Evolutionary conservation across 2,329 filamentous ascomycete species (phyloP).

Genomic region (Aureobasidium sp.): DNA sequence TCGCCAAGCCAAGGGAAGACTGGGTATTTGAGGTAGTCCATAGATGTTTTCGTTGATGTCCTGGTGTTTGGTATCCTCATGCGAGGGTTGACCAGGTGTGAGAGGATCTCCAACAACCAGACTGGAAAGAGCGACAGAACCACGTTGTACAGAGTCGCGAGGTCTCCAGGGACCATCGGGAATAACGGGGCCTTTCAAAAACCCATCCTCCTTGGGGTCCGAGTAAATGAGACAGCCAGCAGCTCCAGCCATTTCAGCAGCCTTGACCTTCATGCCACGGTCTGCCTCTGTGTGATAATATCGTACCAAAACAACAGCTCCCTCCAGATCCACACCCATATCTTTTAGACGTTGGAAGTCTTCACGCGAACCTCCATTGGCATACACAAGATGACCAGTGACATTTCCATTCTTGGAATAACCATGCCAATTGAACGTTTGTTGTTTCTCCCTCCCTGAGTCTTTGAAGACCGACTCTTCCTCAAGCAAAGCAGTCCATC

Average conservation of each 20-base stretch:
- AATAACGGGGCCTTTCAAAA: slow-evolving; percentile 60
- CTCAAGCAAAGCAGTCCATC: slow-evolving; percentile 75
- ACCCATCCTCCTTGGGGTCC: slow-evolving; percentile 79
- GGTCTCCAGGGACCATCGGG: slow-evolving; percentile 76
- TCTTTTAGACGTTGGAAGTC: slow-evolving; percentile 71
- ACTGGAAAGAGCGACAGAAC: slow-evolving; percentile 68
- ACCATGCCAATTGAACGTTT: slow-evolving; percentile 78
- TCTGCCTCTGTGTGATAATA: slow-evolving; percentile 69
- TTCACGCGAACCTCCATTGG: slow-evolving; percentile 77
- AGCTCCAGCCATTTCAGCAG: slow-evolving; percentile 78
- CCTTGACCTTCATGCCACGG: slow-evolving; percentile 74
- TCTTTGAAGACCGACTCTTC: slow-evolving; percentile 65
- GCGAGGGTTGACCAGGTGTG: slow-evolving; percentile 77
- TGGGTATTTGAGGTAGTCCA: slow-evolving; percentile 75
- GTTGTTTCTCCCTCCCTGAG: slow-evolving; percentile 43
- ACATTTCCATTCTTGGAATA: slow-evolving; percentile 82
- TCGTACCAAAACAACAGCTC: slow-evolving; percentile 75
- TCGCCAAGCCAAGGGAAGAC: slow-evolving; percentile 79
- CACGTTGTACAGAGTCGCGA: slow-evolving; percentile 72
- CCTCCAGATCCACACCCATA: slow-evolving; percentile 62
- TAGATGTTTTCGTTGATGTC: slow-evolving; percentile 59
- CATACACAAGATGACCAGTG: slow-evolving; percentile 79
- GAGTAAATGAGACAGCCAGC: slow-evolving; percentile 86
- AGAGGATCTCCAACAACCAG: slow-evolving; percentile 87
- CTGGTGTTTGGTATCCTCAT: slow-evolving; percentile 44